Conservation (phyloP, 2,329 filamentous ascomycete genomes). For the Fusarium verticillioides region DNA sequence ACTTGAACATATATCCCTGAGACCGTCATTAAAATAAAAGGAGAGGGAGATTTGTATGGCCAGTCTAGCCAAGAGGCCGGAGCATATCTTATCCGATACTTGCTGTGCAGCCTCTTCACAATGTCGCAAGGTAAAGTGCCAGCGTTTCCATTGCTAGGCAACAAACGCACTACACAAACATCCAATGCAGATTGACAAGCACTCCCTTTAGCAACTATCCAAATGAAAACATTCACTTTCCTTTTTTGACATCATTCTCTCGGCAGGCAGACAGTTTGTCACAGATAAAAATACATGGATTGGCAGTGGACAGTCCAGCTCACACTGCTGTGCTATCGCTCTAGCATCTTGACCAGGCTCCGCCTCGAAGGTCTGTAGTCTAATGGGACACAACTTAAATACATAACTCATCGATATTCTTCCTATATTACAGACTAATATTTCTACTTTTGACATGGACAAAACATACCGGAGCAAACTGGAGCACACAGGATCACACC, state of each 20-base stretch:
- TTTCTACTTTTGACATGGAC: neutral
- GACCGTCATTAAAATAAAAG: accelerated
- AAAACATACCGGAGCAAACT: neutral
- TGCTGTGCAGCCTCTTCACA: neutral
- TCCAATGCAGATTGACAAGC: neutral
- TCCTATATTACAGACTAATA: neutral
- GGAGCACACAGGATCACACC: neutral
- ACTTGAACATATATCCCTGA: no score
- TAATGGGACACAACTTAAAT: neutral
- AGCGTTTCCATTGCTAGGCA: neutral
- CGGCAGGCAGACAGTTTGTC: neutral
- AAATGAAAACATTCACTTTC: neutral
- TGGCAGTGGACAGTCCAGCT: neutral
- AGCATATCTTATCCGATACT: no score
- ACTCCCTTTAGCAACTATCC: no score
- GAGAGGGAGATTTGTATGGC: accelerated
- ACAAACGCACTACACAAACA: neutral
- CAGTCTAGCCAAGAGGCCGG: no score
- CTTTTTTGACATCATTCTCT: accelerated
- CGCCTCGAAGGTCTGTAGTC: neutral
- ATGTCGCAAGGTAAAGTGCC: no score
- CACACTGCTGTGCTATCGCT: neutral
- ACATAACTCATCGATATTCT: neutral
- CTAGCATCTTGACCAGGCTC: neutral
- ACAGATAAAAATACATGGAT: accelerated